Evolutionary conservation across 2,329 filamentous ascomycete species (phyloP).

Genomic region (Alternaria gaisen): DNA sequence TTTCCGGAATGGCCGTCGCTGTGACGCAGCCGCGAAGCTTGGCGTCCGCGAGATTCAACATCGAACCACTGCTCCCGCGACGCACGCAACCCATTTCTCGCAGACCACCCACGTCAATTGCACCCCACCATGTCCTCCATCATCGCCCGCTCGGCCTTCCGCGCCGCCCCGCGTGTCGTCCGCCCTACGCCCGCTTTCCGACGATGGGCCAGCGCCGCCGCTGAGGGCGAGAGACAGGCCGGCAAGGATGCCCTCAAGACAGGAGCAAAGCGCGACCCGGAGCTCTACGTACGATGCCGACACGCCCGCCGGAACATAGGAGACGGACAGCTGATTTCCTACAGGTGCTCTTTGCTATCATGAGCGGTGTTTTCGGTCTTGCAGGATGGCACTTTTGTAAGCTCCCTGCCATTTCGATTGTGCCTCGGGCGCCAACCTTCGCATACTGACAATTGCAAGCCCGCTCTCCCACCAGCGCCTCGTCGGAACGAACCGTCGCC

Average conservation of each 20-base stretch:
- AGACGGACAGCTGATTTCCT: constrained; percentile 33
- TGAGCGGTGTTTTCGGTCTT: constrained; percentile 86
- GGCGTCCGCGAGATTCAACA: constrained; percentile 27
- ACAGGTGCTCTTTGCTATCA: constrained; percentile 89
- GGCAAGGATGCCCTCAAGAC: constrained; percentile 64
- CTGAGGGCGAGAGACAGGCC: constrained; percentile 57
- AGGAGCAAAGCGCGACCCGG: constrained; percentile 74
- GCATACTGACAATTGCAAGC: constrained; percentile 60
- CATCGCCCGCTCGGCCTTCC: constrained; percentile 56
- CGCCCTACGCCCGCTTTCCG: constrained; percentile 46
- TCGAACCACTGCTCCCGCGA: constrained; percentile 27
- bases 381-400: constrained; percentile 90
- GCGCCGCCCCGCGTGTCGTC: constrained; percentile 58
- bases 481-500: constrained; percentile 79
- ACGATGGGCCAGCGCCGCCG: constrained; percentile 50
- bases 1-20: constrained; percentile 16
- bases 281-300: constrained; percentile 71
- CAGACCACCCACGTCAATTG: constrained; percentile 8
- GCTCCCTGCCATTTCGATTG: constrained; percentile 23
- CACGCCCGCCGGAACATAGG: background rate
- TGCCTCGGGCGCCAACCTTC: constrained; percentile 11
- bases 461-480: constrained; percentile 83
- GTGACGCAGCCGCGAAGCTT: constrained; percentile 29
- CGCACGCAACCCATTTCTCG: constrained; percentile 26
- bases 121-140: constrained; percentile 56